A percentile compares a stretch with the other conserved stretches of the same genome.
Evolutionary conservation across 148 eudicot species (phyloP).

Genomic region (Persicaria maculosa): DNA sequence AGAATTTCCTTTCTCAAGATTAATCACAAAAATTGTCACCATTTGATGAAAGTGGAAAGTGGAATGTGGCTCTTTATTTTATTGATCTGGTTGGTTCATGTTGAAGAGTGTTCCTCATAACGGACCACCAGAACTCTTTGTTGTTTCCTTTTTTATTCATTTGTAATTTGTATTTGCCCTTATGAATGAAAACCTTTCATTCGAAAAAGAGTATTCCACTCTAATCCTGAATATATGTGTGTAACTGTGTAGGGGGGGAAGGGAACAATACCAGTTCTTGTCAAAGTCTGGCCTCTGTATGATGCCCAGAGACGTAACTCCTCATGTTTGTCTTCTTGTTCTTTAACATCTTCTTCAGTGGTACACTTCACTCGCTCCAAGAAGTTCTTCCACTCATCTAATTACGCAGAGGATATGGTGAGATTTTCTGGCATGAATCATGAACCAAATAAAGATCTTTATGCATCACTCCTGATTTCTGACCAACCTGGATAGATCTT

Average conservation of each 20-base stretch:
- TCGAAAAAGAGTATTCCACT: not conserved
- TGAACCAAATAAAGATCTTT: not conserved
- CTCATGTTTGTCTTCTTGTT: slow-evolving; percentile 51
- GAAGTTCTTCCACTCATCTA: slow-evolving; percentile 95
- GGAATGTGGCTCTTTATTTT: not conserved
- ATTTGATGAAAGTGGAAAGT: not conserved
- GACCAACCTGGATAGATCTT: slow-evolving; percentile 55
- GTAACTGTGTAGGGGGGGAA: not conserved
- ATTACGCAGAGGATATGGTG: not conserved
- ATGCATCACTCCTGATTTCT: not conserved
- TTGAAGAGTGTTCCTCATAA: too few species aligned
- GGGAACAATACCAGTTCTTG: slow-evolving; percentile 9
- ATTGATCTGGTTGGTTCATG: not conserved
- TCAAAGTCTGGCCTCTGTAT: slow-evolving; percentile 17
- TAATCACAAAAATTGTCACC: not conserved
- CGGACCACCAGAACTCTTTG: too few species aligned
- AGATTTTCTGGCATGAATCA: not conserved
- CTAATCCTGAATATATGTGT: not conserved
- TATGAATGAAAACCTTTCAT: too few species aligned
- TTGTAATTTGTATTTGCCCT: too few species aligned
- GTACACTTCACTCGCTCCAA: slow-evolving; percentile 59
- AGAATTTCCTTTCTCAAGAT: too few species aligned
- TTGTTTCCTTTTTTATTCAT: too few species aligned
- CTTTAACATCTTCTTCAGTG: slow-evolving; percentile 61
- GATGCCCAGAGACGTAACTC: slow-evolving; percentile 17